Evolutionary conservation across 176 grass and related monocot genomes (phyloP), one percentile per base, ranked within the genome.

Genomic region (Cenchrus fungigraminus): DNA sequence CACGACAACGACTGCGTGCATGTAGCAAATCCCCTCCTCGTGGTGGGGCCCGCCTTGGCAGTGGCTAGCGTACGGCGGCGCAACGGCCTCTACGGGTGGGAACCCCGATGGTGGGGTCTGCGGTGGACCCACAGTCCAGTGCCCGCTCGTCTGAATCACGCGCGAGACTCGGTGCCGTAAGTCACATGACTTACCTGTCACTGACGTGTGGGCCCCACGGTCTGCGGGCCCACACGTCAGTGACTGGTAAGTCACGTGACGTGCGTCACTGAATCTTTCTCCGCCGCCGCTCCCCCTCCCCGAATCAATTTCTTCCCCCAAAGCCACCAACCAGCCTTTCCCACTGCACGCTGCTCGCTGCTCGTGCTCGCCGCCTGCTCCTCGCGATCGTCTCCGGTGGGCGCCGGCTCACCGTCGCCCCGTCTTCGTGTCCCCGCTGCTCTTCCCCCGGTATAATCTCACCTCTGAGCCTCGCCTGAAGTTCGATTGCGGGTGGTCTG

Each of bases 1-100:
- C 0, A 1, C 0, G 0, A 3, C 8, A 46, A 16, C 3, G 5
- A 22, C 4, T 0, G 16, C 0, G 63, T 76, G 9, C 61, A 5
- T 71, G 15, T 55, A 55, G 77, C 61, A 28, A 0, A 5, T 0
- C 20, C n/a, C 0, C 2, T 51, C 0, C 9, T 17, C 8, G 17
- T 10, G 11, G 63, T 10, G 11, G 63, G 82, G 0, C 54, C 87
- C 71, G 46, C 8, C 8, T 20, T 16, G 20, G 17, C 74, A 78
- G 80, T 55, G 44, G 13, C 45, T 12, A 19, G 17, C 4, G 7
- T 22, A 8, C 0, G 31, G 65, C 73, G 6, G 65, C 46, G 14
- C 67, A 78, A 49, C 12, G 56, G 75, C 43, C 12, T 37, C 29
- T 19, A 34, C 6, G 12, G 49, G 77, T 8, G 9, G 2, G 12